Base-by-base conservation (phyloP, 2,329 filamentous ascomycete genomes). In the Venturia aucupariae region DNA sequence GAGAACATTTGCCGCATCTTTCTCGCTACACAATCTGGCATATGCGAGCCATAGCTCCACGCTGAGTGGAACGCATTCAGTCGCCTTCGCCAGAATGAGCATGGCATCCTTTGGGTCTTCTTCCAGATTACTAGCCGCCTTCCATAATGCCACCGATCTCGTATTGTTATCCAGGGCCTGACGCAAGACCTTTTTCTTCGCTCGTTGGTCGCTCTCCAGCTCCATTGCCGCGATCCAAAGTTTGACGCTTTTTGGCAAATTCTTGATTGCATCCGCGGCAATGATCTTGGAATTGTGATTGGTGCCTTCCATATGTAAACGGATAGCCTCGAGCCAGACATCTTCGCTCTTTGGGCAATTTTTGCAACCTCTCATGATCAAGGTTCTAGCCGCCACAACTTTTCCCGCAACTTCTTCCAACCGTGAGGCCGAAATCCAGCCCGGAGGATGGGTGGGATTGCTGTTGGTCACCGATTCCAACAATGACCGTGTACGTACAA, bases 391-490 rank as follows among this genome's bases (percentile, higher is more conserved):
- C 3, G 92, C 89, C 7, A 95, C 92, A 64, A 90, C 89, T 76
- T 95, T 96, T 55, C 93, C 93, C 3, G 94, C 94, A 67, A 95
- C 81, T 74, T 97, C 92, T 75, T 99, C 95, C 60, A 99, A 77
- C 71, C 94, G 86, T 19, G 93, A 92, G 3, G 94, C 90, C 4
- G 95, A 94, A 70, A 99, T 95, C 90, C 95, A 99, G 24, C 92
- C 94, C 11, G 94, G 90, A 0, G 90, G 92, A 72, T 97, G 95
- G 67, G 90, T 92, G 2, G 93, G 90, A 74, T 99, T 99, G 8
- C 93, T 97, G 77, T 94, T 95, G 74, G 96, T 95, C 59, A 97
- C 94, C 0, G 93, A 97, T 73, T 96, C 92, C n/a, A 99, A 80
- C 42, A 99, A 82, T 68, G 92, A 88, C 67, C 94, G 86, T 22